Evolutionary conservation across 352 stramenopile species (phyloP), one percentile per base, ranked within the genome.

Genomic region (Phytophthora multivora): DNA sequence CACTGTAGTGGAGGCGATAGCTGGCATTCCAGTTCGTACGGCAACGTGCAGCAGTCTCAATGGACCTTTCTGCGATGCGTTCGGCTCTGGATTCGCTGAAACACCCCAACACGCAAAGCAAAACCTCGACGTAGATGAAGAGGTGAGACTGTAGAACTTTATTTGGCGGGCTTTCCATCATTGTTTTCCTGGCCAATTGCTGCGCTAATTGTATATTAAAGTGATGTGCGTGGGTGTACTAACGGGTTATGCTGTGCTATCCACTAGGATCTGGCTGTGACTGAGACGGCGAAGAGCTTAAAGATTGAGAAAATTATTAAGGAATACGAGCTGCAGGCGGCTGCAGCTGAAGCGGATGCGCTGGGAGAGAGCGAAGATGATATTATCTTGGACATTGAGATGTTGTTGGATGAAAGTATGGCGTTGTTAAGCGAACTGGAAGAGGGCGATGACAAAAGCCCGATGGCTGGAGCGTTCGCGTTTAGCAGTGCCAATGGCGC

Each of bases 291-390:
- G 5, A 89, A 80, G 71, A 73, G 36, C 26, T 48, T 77, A 47
- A 80, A 84, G 35, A 72, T 88, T 18, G 81, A 93, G 51, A 77
- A 68, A 40, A 64, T 89, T 52, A 48, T 91, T 21, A 88, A 93
- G 62, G 54, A 83, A 51, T 90, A 88, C 59, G 81, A 90, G 36
- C 19, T 86, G 49, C 73, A 87, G 49, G 71, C 64, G 9, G 58
- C 50, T 1, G 55, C 53, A 6, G 47, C 23, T 21, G 59, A 58
- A 55, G 31, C 48, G 23, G 47, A 71, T 43, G 45, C 42, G 13
- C 16, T 63, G 2, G 59, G 68, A 35, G 49, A 76, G 11, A 42
- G 66, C 15, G 71, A 81, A 33, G 28, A 33, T 6, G 42, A 51
- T n/a, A 61, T 71, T 31, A 38, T 88, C 0, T 46, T 86, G 15